phyloP scores from a whole-genome alignment of 768 basidiomycete genomes.

The Tephrocybe sp. region DNA sequence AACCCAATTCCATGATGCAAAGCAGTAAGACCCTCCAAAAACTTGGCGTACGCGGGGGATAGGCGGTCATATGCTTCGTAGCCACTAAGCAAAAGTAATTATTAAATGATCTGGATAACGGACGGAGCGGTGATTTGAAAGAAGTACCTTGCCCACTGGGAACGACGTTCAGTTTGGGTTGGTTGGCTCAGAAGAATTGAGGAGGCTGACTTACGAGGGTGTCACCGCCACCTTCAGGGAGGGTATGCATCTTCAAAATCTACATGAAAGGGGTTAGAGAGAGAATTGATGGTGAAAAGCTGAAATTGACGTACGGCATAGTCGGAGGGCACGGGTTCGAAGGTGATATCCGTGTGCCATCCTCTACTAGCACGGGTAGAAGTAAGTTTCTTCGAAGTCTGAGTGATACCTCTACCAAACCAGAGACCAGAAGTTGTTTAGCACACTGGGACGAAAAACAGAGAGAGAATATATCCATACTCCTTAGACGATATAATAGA shows the following conservation, averaged over 20 bases:
- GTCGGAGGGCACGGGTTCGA: constrained; percentile 58
- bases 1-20: constrained; percentile 41
- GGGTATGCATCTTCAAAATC: constrained; percentile 40
- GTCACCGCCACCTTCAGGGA: constrained; percentile 39
- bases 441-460: background rate
- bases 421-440: background rate
- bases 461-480: constrained; percentile 28
- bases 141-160: constrained; percentile 39
- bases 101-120: too few species aligned
- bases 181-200: background rate
- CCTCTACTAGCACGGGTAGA: constrained; percentile 38
- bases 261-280: constrained; percentile 2
- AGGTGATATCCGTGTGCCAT: constrained; percentile 61
- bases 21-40: constrained; percentile 59
- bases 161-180: background rate
- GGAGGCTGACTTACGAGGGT: constrained; percentile 36
- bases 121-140: too few species aligned
- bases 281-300: too few species aligned
- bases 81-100: too few species aligned
- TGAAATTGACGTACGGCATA: constrained; percentile 50
- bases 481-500: constrained; percentile 47
- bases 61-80: constrained; percentile 67
- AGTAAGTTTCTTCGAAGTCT: constrained; percentile 25
- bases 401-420: constrained; percentile 41
- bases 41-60: constrained; percentile 49